phyloP scores from a whole-genome alignment of 257 asterid genomes.

The Ilex asprella region DNA sequence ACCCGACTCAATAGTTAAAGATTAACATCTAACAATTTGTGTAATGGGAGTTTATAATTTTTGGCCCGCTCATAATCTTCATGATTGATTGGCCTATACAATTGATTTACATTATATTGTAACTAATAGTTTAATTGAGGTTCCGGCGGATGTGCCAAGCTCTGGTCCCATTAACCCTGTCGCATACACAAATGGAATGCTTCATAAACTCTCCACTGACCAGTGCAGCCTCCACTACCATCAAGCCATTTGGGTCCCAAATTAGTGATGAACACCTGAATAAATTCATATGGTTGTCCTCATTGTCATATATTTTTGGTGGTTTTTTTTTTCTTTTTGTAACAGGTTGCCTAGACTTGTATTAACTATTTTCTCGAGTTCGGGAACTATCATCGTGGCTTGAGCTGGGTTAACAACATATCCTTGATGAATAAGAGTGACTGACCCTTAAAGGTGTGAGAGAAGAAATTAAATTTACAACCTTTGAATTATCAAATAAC shows the following conservation, averaged over 20 bases:
- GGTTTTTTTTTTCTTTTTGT: slow-evolving; percentile 7
- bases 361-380: too few relatives aligned
- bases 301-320: slow-evolving; percentile 26
- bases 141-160: slow-evolving; percentile 69
- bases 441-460: too few relatives aligned
- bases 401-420: too few relatives aligned
- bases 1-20: too few relatives aligned
- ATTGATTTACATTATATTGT: slow-evolving; percentile 15
- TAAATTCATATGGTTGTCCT: slow-evolving; percentile 35
- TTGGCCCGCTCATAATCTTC: neutral
- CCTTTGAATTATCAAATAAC: too few relatives aligned
- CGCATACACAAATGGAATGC: slow-evolving; percentile 17
- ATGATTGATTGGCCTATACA: slow-evolving; percentile 31
- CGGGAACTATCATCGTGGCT: too few relatives aligned
- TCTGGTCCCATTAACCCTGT: slow-evolving; percentile 44
- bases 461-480: too few relatives aligned
- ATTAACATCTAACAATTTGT: too few relatives aligned
- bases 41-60: neutral
- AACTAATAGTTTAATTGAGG: slow-evolving; percentile 25
- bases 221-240: slow-evolving; percentile 41
- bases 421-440: too few relatives aligned
- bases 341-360: too few relatives aligned
- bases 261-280: slow-evolving; percentile 44
- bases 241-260: slow-evolving; percentile 40
- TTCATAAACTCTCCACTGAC: slow-evolving; percentile 22